Evolutionary conservation across 257 asterid species (phyloP).

Genomic region (Primulina eburnea): DNA sequence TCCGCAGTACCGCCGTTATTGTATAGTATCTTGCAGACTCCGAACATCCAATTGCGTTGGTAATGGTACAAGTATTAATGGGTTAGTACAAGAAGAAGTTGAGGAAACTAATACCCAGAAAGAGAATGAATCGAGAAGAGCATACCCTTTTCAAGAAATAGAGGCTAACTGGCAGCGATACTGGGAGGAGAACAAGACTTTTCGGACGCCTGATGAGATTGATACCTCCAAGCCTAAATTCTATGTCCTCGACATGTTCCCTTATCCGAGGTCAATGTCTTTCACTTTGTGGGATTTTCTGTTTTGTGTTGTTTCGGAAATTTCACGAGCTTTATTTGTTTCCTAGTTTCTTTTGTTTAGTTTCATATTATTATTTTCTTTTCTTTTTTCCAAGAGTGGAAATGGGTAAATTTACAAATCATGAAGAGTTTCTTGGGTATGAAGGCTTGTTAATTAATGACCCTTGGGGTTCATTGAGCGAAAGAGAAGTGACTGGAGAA

Average conservation of each 20-base stretch:
- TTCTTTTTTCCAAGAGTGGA: background rate
- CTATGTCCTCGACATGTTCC: slow-evolving; percentile 99
- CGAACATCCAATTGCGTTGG: slow-evolving; percentile 32
- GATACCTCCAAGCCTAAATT: slow-evolving; percentile 90
- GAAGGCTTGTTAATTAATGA: background rate
- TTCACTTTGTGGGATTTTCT: slow-evolving; percentile 1
- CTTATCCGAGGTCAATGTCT: slow-evolving; percentile 77
- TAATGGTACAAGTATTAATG: slow-evolving; percentile 6
- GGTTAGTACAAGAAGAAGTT: slow-evolving; percentile 8
- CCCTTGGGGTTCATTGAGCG: background rate
- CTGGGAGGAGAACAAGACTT: slow-evolving; percentile 84
- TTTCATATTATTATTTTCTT: background rate
- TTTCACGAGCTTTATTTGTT: background rate
- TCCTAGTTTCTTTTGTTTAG: background rate
- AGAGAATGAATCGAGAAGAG: slow-evolving; percentile 47
- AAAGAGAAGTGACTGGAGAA: background rate
- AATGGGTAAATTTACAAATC: background rate
- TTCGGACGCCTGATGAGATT: slow-evolving; percentile 82
- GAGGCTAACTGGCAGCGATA: slow-evolving; percentile 92
- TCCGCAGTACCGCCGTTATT: slow-evolving; percentile 22
- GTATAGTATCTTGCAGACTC: slow-evolving; percentile 29
- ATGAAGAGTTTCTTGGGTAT: background rate
- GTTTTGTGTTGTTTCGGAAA: background rate
- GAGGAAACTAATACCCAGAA: slow-evolving; percentile 11
- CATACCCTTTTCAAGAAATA: slow-evolving; percentile 80